Conservation (phyloP, 306 rosid species). For the Dicorynia guianensis region DNA sequence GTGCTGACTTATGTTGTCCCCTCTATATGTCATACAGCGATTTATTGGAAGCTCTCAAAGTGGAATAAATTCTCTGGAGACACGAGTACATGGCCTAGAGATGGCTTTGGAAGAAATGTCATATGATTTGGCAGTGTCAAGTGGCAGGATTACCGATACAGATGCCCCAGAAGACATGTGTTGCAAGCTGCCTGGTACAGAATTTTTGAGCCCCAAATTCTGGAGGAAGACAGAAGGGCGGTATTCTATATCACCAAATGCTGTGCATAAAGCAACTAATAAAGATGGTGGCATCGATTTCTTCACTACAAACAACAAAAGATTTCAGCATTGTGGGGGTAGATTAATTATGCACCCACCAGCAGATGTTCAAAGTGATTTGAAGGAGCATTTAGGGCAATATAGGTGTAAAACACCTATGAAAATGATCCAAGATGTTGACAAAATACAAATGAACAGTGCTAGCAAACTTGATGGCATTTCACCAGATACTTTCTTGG, state of each 20-base stretch:
- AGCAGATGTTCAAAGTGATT: conserved; percentile 48
- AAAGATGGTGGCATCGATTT: conserved; percentile 53
- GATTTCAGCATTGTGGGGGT: conserved; percentile 58
- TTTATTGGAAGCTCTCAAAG: conserved; percentile 94
- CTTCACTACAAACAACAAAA: conserved; percentile 45
- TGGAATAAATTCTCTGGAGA: conserved; percentile 86
- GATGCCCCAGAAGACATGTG: conserved; percentile 74
- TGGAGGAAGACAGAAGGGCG: conserved; percentile 86
- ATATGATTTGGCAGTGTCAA: conserved; percentile 78
- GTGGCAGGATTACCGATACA: conserved; percentile 59
- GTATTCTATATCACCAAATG: conserved; percentile 55
- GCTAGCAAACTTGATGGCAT: conserved; percentile 52
- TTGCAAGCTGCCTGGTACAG: conserved; percentile 94
- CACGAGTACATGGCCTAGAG: conserved; percentile 92
- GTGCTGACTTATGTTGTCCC: conserved; percentile 42
- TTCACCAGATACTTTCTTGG: conserved; percentile 39
- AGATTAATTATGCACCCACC: conserved; percentile 48
- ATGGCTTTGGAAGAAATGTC: conserved; percentile 90
- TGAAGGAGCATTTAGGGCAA: conserved; percentile 46
- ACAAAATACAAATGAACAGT: conserved; percentile 48
- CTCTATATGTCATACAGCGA: conserved; percentile 59
- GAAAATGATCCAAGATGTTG: conserved; percentile 48
- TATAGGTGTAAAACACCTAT: conserved; percentile 46
- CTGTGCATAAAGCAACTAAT: conserved; percentile 43
- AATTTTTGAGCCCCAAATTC: conserved; percentile 88